Base-by-base conservation (phyloP, 2,329 filamentous ascomycete genomes). In the Ophiocordyceps camponoti-rufipedis region DNA sequence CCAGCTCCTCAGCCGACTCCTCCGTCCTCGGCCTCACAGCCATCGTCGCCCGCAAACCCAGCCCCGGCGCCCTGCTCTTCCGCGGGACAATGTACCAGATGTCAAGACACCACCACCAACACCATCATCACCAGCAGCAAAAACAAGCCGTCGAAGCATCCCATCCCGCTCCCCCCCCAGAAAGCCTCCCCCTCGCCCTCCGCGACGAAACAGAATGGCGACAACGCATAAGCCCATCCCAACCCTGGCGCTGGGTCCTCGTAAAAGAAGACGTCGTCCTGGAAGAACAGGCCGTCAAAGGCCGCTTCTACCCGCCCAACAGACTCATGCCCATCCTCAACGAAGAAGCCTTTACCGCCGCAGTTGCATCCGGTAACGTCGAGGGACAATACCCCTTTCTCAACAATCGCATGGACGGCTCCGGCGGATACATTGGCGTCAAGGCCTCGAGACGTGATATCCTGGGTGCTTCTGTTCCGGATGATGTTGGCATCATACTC, bases 291-390 rank as follows among this genome's bases (percentile, higher is more conserved):
- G 62, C 63, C 19, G 63, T 77, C 44, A 63, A 65, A 47, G 74
- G 74, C 44, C 64, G 74, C n/a, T 76, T 76, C 58, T 77, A 78
- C 58, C 69, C 73, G 14, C 70, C 70, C n/a, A 59, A 67, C 47
- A 63, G 66, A 47, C 61, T 78, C 33, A 68, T 74, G 57, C 64
- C 65, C 14, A 65, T 75, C 46, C 58, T 75, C 45, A 62, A 70
- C 39, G 60, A 61, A 10, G 54, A 52, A 1, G 57, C 55, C 5
- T 66, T 65, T 47, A 56, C 66, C 39, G 55, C 56, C 5, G 60
- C 62, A 14, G 49, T 68, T 32, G 52, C 56, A 23, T 56, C 59
- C 35, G 64, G 64, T 39, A 54, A 60, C 33, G 56, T 72, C 28
- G 61, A 64, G 31, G 66, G 70, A 31, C 65, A 67, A 42, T 62